Evolutionary conservation across 306 rosid species (phyloP).

Genomic region (Glycine latifolia): DNA sequence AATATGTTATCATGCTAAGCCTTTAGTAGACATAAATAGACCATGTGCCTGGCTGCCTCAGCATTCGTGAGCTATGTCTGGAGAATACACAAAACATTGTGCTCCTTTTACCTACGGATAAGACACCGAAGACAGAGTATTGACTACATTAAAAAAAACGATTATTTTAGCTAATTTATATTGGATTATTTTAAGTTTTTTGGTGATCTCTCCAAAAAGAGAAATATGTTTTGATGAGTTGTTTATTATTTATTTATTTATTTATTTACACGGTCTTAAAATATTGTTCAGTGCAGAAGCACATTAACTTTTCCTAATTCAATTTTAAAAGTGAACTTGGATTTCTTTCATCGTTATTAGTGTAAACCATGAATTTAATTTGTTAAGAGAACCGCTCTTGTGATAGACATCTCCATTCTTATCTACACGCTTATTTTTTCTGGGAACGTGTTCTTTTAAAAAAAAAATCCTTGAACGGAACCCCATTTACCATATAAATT

Average conservation of each 20-base stretch:
- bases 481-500: background rate
- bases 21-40: constrained; percentile 16
- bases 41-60: background rate
- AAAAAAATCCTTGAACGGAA: background rate
- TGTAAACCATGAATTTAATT: background rate
- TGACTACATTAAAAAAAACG: background rate
- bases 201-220: background rate
- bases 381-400: background rate
- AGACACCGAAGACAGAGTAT: background rate
- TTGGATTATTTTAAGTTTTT: background rate
- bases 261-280: background rate
- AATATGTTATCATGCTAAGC: constrained; percentile 2
- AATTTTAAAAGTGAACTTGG: background rate
- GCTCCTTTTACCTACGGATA: background rate
- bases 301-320: background rate
- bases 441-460: background rate
- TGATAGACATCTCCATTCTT: background rate
- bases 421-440: background rate
- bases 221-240: background rate
- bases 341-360: constrained; percentile 11
- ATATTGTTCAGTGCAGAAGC: background rate
- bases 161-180: background rate
- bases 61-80: background rate
- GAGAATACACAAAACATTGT: constrained; percentile 6
- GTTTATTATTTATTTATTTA: background rate